phyloP scores from a whole-genome alignment of 208 protist species.

The Crithidia fasciculata region DNA sequence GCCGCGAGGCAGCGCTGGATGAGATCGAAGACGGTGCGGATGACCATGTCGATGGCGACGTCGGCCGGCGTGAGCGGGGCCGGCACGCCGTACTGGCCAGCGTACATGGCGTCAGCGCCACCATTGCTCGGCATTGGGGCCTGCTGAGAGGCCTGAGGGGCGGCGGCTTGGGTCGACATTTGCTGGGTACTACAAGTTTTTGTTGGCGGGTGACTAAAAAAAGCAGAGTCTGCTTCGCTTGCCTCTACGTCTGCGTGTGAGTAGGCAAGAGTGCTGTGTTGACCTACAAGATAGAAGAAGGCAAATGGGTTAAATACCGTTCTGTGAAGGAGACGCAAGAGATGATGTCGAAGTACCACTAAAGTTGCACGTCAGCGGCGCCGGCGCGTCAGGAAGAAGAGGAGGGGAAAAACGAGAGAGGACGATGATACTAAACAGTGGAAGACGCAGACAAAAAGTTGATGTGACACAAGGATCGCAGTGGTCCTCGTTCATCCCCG shows the following conservation, averaged over 20 bases:
- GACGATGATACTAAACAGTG: too few relatives aligned
- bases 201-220: not conserved
- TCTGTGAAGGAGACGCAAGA: too few relatives aligned
- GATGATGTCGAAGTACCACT: too few relatives aligned
- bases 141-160: constrained; percentile 13
- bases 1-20: constrained; percentile 62
- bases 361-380: too few relatives aligned
- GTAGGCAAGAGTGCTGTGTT: too few relatives aligned
- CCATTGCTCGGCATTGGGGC: constrained; percentile 1
- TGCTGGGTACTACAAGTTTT: not conserved
- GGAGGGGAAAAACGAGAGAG: not conserved
- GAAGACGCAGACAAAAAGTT: not conserved
- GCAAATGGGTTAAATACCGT: too few relatives aligned
- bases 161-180: constrained; percentile 21
- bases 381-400: too few relatives aligned
- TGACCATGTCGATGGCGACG: constrained; percentile 47
- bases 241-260: too few relatives aligned
- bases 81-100: constrained; percentile 19
- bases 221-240: too few relatives aligned
- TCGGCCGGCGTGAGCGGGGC: constrained; percentile 30
- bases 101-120: constrained; percentile 12
- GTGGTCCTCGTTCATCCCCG: too few relatives aligned
- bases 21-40: constrained; percentile 57
- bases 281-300: too few relatives aligned
- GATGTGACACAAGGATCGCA: too few relatives aligned